phyloP scores from a whole-genome alignment of 768 basidiomycete species.

The Boletus tylopilopsis region DNA sequence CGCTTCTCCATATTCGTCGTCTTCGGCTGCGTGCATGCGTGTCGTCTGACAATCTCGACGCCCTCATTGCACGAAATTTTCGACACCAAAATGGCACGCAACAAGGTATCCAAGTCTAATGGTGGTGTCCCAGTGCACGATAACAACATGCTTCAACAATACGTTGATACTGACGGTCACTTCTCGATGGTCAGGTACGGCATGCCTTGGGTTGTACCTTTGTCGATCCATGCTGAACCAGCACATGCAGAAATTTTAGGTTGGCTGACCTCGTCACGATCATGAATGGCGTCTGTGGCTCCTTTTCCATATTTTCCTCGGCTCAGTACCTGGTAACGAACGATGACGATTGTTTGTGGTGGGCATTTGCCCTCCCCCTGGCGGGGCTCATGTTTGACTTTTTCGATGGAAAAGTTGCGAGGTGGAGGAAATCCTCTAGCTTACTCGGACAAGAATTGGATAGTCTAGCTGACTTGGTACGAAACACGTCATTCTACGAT shows the following conservation, averaged over 20 bases:
- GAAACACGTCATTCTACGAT: conserved; percentile 1
- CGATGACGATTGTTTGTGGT: conserved; percentile 77
- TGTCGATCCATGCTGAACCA: conserved; percentile 17
- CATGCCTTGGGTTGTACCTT: conserved; percentile 2
- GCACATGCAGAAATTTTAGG: conserved; percentile 78
- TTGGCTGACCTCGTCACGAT: conserved; percentile 98
- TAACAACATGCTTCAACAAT: conserved; percentile 63
- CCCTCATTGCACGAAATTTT: background rate
- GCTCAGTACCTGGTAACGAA: conserved; percentile 82
- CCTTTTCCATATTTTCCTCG: conserved; percentile 90
- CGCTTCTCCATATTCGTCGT: conserved; percentile 7
- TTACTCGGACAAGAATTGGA: conserved; percentile 98
- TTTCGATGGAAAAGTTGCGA: conserved; percentile 94
- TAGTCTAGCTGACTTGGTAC: conserved; percentile 90
- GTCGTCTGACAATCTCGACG: conserved; percentile 27
- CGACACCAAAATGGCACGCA: conserved; percentile 20
- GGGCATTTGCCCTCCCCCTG: conserved; percentile 83
- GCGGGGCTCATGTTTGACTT: conserved; percentile 98
- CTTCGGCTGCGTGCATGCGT: conserved; percentile 8
- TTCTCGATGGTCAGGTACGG: conserved; percentile 92
- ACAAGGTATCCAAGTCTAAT: conserved; percentile 29
- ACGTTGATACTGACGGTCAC: conserved; percentile 88
- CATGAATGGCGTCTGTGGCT: conserved; percentile 98
- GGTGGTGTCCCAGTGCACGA: conserved; percentile 8
- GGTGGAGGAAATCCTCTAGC: conserved; percentile 94